Base-by-base conservation (phyloP, 1,284 basidiomycete genomes). In the Phlebopus sp. region DNA sequence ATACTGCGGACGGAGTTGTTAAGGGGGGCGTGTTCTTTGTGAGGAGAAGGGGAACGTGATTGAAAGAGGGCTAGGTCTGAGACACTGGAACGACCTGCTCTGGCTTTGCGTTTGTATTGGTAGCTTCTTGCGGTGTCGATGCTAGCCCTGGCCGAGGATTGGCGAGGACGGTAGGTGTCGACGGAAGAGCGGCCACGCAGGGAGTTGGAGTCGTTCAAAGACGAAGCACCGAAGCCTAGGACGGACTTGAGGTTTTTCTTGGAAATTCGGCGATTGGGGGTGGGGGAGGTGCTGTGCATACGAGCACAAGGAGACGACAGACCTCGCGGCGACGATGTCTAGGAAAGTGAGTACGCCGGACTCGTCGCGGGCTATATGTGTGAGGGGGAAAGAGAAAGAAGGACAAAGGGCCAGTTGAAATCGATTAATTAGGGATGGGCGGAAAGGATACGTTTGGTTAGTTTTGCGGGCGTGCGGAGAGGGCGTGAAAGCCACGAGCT, bases 231-330 rank as follows among this genome's bases (percentile, higher is more conserved):
- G 41, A 74, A 62, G 43, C 71, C 72, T 40, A 78, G 64, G 40
- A 71, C 70, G 10, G 70, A 57, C 58, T 69, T 70, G 62, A 75
- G 67, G 57, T 67, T 70, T 62, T 68, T 67, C 66, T 67, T 71
- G 31, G 69, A 61, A 41, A 64, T 62, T 54, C 55, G 54, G 55
- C 56, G 59, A 49, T 67, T 46, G 66, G 61, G 44, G 43, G 70
- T 64, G 52, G 69, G 48, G 36, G 63, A 57, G 50, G 68, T 67
- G 62, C 65, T 70, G 63, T 69, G 70, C 73, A 74, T 74, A 49
- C 71, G 69, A 67, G 49, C 53, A 23, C n/a, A 43, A 51, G 50
- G 21, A 14, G 49, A 23, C n/a, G n/a, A 51, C 50, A 45, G 53
- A 39, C 27, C 13, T 39, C 21, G 46, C 7, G 34, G 35, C 46